Evolutionary conservation across 2,329 filamentous ascomycete species (phyloP).

Genomic region (Penicillium sp.): DNA sequence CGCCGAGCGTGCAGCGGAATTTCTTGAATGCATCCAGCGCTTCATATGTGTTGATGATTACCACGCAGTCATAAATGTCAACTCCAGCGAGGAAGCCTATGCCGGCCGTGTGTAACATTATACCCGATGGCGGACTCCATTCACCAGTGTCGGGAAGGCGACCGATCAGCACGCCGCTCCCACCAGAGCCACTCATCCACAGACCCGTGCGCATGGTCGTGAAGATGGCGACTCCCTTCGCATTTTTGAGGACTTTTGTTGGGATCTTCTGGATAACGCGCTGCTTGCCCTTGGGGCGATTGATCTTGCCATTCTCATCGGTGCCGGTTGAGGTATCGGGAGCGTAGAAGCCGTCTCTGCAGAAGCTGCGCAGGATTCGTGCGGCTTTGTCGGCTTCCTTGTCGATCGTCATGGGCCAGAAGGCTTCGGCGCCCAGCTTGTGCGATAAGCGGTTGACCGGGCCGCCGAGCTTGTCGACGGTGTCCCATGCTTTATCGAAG

Average conservation of each 20-base stretch:
- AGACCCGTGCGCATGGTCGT: conserved; percentile 92
- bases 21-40: conserved; percentile 82
- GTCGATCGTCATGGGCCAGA: conserved; percentile 82
- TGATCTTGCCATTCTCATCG: conserved; percentile 46
- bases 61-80: conserved; percentile 92
- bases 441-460: conserved; percentile 81
- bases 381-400: conserved; percentile 90
- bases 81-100: conserved; percentile 88
- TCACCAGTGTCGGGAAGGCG: conserved; percentile 74
- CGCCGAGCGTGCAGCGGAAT: conserved; percentile 74
- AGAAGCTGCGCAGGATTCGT: conserved; percentile 84
- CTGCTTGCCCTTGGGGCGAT: conserved; percentile 60
- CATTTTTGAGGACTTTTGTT: conserved; percentile 77
- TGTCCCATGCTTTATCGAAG: conserved; percentile 70
- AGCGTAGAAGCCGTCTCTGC: conserved; percentile 71
- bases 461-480: conserved; percentile 66
- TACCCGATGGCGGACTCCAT: conserved; percentile 88
- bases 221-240: conserved; percentile 88
- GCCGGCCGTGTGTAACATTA: conserved; percentile 84
- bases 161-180: conserved; percentile 81
- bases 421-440: conserved; percentile 75
- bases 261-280: conserved; percentile 79
- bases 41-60: conserved; percentile 84
- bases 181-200: conserved; percentile 87
- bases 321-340: conserved; percentile 52